Evolutionary conservation across 805 yeast species (phyloP).

Genomic region (Suhomyces kilbournensis): DNA sequence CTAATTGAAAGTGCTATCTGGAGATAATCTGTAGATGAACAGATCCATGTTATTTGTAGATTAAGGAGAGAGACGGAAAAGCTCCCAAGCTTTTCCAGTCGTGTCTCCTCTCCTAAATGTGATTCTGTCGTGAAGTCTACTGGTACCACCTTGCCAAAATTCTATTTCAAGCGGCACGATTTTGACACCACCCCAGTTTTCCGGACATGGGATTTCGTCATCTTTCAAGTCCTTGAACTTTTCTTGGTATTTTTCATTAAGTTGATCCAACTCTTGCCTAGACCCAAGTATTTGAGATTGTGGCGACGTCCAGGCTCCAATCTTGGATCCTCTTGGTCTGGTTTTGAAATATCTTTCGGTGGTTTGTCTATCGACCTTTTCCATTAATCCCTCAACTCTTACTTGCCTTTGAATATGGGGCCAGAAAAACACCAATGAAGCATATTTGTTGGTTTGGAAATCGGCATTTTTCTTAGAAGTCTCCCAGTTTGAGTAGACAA

Average conservation of each 20-base stretch:
- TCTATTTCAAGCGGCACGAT: slow-evolving; percentile 87
- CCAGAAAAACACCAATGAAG: slow-evolving; percentile 90
- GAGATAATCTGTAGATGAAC: neutral
- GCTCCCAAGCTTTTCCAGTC: slow-evolving; percentile 51
- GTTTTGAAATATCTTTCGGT: slow-evolving; percentile 76
- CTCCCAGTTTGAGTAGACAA: slow-evolving; percentile 89
- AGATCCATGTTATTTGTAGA: neutral
- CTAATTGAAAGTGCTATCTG: neutral
- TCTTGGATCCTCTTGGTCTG: slow-evolving; percentile 87
- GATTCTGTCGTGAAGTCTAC: slow-evolving; percentile 87
- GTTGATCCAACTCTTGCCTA: slow-evolving; percentile 61
- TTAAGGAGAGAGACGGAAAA: slow-evolving; percentile 71
- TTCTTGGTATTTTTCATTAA: slow-evolving; percentile 46
- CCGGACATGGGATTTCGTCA: slow-evolving; percentile 82
- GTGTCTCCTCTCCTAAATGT: slow-evolving; percentile 58
- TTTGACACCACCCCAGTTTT: slow-evolving; percentile 93
- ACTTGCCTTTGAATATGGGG: slow-evolving; percentile 87
- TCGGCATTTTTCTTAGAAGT: slow-evolving; percentile 79
- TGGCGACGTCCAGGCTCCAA: slow-evolving; percentile 97
- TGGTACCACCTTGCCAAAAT: slow-evolving; percentile 95
- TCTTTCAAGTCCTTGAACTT: slow-evolving; percentile 56
- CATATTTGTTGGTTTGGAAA: slow-evolving; percentile 67
- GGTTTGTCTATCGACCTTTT: slow-evolving; percentile 68
- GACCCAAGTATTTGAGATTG: slow-evolving; percentile 62
- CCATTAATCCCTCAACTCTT: slow-evolving; percentile 83